Conservation (phyloP, 805 yeast genomes). For the Pichia occidentalis region DNA sequence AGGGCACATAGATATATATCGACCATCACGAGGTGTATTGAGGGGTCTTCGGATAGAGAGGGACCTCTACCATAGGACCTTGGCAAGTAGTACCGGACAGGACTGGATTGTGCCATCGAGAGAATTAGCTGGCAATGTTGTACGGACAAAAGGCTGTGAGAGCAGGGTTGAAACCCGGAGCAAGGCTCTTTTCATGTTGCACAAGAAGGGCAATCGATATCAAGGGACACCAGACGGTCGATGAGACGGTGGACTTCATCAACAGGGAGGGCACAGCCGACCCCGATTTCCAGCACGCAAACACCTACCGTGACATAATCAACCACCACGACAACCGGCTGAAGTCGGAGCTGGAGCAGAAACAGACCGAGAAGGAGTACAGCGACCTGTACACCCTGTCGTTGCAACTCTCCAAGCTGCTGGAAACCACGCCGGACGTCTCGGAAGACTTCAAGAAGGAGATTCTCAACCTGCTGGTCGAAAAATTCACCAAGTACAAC, state of each 20-base stretch:
- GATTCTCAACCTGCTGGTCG: constrained; percentile 22
- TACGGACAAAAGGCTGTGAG: too few relatives aligned
- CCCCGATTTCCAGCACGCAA: constrained; percentile 6
- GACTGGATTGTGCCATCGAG: too few relatives aligned
- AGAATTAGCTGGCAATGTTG: too few relatives aligned
- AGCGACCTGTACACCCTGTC: constrained; percentile 13
- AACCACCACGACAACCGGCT: constrained; percentile 12
- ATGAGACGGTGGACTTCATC: constrained; percentile 6
- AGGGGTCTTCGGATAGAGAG: too few relatives aligned
- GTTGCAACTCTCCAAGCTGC: constrained; percentile 8
- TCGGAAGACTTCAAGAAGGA: constrained; percentile 12
- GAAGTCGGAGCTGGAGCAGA: neutral
- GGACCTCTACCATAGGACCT: too few relatives aligned
- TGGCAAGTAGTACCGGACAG: too few relatives aligned
- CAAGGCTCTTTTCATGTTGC: neutral
- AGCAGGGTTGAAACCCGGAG: too few relatives aligned
- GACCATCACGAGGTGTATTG: too few relatives aligned
- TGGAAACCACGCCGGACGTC: constrained; percentile 12
- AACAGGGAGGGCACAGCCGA: neutral
- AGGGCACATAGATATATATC: too few relatives aligned
- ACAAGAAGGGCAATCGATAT: neutral
- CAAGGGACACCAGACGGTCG: constrained; percentile 3
- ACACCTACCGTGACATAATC: constrained; percentile 10
- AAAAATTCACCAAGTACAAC: constrained; percentile 22
- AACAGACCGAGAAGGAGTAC: constrained; percentile 9